Evolutionary conservation across 1,284 basidiomycete genomes (phyloP).

Genomic region (Trichosporon asahii): DNA sequence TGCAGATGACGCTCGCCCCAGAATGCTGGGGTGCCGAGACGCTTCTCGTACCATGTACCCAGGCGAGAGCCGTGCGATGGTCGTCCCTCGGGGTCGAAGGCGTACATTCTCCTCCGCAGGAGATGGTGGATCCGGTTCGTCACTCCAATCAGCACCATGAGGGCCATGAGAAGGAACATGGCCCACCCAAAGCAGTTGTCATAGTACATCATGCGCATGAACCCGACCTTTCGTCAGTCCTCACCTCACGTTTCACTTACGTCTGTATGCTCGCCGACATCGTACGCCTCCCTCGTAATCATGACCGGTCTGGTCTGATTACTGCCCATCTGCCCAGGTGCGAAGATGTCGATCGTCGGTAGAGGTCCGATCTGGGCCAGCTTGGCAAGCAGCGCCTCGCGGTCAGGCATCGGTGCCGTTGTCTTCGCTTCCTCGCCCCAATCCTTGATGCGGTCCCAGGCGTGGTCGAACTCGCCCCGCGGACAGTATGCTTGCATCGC

Average conservation of each 20-base stretch:
- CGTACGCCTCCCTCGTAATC: neutral
- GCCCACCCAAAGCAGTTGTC: conserved; percentile 29
- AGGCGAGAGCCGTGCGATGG: neutral
- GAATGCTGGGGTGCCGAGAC: conserved; percentile 27
- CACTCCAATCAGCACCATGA: conserved; percentile 23
- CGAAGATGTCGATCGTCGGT: neutral
- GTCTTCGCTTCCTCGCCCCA: neutral
- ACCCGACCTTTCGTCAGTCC: neutral
- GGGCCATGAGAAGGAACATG: conserved; percentile 26
- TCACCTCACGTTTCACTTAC: neutral
- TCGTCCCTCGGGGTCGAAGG: neutral
- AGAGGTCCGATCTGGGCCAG: neutral
- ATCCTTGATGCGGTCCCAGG: neutral
- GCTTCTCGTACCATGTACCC: conserved; percentile 23
- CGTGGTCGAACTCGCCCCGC: neutral
- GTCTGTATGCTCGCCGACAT: neutral
- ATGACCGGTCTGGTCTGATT: neutral
- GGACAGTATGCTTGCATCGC: neutral
- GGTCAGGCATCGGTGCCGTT: neutral
- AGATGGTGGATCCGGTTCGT: conserved; percentile 13
- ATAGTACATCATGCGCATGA: neutral
- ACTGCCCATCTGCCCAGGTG: neutral
- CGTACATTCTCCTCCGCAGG: neutral
- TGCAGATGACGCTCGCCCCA: conserved; percentile 28
- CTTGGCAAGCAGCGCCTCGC: neutral